phyloP scores from a whole-genome alignment of 352 stramenopile genomes.

The Labyrinthula sp. region DNA sequence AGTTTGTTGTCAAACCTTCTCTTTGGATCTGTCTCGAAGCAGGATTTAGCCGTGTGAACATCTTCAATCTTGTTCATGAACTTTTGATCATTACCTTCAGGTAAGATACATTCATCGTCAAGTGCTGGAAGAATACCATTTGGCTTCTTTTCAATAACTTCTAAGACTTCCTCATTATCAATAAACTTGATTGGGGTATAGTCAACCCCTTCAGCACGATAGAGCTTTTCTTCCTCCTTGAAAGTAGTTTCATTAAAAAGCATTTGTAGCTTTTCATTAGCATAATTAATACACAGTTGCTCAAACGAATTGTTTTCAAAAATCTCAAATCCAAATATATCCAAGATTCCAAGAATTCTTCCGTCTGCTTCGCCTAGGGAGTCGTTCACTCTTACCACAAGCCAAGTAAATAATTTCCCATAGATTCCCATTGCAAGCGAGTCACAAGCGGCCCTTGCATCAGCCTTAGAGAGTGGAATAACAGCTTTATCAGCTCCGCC shows the following conservation, averaged over 20 bases:
- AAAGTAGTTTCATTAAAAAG: slow-evolving; percentile 62
- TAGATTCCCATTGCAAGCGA: slow-evolving; percentile 75
- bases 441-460: slow-evolving; percentile 43
- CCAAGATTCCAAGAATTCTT: slow-evolving; percentile 37
- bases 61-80: slow-evolving; percentile 46
- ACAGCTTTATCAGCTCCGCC: not conserved
- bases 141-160: slow-evolving; percentile 58
- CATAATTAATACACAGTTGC: slow-evolving; percentile 70
- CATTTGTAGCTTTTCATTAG: slow-evolving; percentile 58
- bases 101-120: slow-evolving; percentile 65
- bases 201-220: slow-evolving; percentile 45
- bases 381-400: slow-evolving; percentile 47
- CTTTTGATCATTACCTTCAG: slow-evolving; percentile 53
- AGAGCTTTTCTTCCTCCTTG: slow-evolving; percentile 56
- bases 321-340: slow-evolving; percentile 81
- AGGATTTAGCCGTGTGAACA: slow-evolving; percentile 14
- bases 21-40: slow-evolving; percentile 14
- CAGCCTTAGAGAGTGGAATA: slow-evolving; percentile 3
- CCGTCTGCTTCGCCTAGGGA: not conserved
- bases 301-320: slow-evolving; percentile 74
- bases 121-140: slow-evolving; percentile 54
- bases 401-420: slow-evolving; percentile 70
- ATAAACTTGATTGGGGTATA: slow-evolving; percentile 45
- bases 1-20: slow-evolving; percentile 6
- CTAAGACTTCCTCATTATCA: slow-evolving; percentile 54